Evolutionary conservation across 2,329 filamentous ascomycete genomes (phyloP).

Genomic region (Aspergillus sclerotialis): DNA sequence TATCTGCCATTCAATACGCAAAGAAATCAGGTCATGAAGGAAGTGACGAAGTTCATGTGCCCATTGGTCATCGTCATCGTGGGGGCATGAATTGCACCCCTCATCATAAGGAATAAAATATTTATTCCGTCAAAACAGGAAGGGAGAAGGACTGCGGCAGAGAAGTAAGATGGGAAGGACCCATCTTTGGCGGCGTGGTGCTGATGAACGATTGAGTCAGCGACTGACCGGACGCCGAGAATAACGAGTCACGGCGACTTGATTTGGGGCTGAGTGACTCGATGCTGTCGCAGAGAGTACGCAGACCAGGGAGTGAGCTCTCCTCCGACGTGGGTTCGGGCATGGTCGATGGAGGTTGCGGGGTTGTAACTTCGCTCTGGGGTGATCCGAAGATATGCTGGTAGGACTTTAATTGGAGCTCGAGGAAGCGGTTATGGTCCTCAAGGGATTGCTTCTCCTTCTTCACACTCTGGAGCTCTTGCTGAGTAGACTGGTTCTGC

Average conservation of each 20-base stretch:
- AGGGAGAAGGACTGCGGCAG: constrained; percentile 23
- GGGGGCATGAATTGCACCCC: no score
- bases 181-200: constrained; percentile 27
- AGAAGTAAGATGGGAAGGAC: constrained; percentile 26
- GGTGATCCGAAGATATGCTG: constrained; percentile 32
- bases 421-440: constrained; percentile 29
- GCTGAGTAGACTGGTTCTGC: constrained; percentile 28
- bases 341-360: constrained; percentile 17
- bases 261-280: constrained; percentile 18
- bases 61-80: no score
- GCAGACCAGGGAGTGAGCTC: constrained; percentile 28
- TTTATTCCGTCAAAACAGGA: constrained; percentile 19
- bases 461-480: constrained; percentile 27
- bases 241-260: constrained; percentile 14
- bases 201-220: constrained; percentile 23
- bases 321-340: constrained; percentile 22
- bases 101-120: constrained; percentile 24
- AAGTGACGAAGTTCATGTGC: no score
- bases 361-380: constrained; percentile 23
- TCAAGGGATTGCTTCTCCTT: constrained; percentile 28
- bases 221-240: constrained; percentile 20
- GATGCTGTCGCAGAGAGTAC: constrained; percentile 30
- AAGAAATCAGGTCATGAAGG: constrained; percentile 10
- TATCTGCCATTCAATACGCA: no score
- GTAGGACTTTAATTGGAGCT: constrained; percentile 32